Evolutionary conservation across 305 asterid species (phyloP).

Genomic region (Solanum hybrid): DNA sequence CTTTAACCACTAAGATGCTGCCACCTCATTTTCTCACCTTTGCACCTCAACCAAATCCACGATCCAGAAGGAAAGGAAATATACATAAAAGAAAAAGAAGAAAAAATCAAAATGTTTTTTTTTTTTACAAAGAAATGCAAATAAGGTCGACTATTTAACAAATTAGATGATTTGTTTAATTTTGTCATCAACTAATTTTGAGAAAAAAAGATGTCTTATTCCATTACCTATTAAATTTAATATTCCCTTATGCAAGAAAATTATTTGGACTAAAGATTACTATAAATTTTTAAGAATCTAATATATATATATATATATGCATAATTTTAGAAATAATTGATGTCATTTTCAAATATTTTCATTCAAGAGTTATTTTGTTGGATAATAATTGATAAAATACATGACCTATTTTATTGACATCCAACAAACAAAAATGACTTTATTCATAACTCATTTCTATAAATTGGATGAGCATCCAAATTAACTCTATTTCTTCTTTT

Average conservation of each 20-base stretch:
- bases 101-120: neutral
- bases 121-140: neutral
- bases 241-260: neutral
- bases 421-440: neutral
- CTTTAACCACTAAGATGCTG: neutral
- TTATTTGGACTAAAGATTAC: neutral
- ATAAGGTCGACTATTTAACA: neutral
- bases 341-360: neutral
- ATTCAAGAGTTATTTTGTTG: neutral
- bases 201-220: neutral
- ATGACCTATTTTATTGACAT: neutral
- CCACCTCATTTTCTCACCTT: neutral
- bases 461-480: neutral
- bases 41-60: neutral
- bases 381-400: neutral
- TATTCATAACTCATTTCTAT: neutral
- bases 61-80: neutral
- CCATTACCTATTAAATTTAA: neutral
- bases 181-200: neutral
- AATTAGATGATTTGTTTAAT: neutral
- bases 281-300: neutral
- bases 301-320: neutral
- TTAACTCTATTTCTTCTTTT: neutral
- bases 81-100: neutral
- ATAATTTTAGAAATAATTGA: neutral